Percentiles rank a stretch among this genome's conserved stretches.
Evolutionary conservation across 2,329 filamentous ascomycete species (phyloP).

Genomic region (Colletotrichum phormii): DNA sequence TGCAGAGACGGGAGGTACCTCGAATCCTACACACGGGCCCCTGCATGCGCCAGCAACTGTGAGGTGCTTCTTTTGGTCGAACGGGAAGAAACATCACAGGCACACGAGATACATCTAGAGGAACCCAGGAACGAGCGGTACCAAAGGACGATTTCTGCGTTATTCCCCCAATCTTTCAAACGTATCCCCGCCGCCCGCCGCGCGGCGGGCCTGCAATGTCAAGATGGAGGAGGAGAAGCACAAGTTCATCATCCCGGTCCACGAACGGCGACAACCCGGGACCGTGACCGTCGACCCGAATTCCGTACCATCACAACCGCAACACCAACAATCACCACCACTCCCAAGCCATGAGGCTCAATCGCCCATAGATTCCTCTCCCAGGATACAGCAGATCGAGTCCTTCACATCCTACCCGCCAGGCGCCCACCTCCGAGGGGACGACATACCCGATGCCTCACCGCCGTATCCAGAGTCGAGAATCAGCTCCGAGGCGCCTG

Average conservation of each 20-base stretch:
- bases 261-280: slow-evolving; percentile 26
- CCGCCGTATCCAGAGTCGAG: slow-evolving; percentile 22
- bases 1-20: slow-evolving; percentile 22
- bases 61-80: background rate
- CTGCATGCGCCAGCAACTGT: slow-evolving; percentile 15
- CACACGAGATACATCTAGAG: background rate
- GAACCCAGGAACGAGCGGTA: background rate
- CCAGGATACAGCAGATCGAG: slow-evolving; percentile 30
- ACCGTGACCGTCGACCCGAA: background rate
- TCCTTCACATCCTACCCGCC: slow-evolving; percentile 19
- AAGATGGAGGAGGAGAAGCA: slow-evolving; percentile 35
- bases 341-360: background rate
- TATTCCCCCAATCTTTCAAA: background rate
- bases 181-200: slow-evolving; percentile 2
- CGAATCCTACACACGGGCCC: slow-evolving; percentile 1
- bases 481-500: slow-evolving; percentile 16
- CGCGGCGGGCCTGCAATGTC: slow-evolving; percentile 12
- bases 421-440: slow-evolving; percentile 10
- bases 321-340: background rate
- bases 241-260: slow-evolving; percentile 34
- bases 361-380: slow-evolving; percentile 11
- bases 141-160: background rate
- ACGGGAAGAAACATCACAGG: background rate
- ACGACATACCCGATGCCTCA: slow-evolving; percentile 4
- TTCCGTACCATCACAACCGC: background rate